Percentiles rank a stretch among this genome's conserved stretches.
Evolutionary conservation across 1,139 yeast species (phyloP).

Genomic region (Yamadazyma taylorii): DNA sequence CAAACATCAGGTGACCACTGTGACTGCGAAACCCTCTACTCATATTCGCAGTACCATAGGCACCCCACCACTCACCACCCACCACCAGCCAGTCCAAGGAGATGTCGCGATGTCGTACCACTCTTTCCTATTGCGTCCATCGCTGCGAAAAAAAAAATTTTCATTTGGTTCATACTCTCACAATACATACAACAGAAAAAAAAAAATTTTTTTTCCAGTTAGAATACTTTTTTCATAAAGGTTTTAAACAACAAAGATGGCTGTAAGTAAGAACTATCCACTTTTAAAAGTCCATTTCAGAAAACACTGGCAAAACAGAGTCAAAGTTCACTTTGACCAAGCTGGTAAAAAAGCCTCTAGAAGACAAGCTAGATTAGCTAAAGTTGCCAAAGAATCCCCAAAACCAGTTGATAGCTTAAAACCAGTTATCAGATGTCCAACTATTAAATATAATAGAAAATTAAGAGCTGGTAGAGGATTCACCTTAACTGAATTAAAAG

Average conservation of each 20-base stretch:
- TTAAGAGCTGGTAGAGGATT: conserved; percentile 99
- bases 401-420: conserved; percentile 95
- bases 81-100: too few species aligned
- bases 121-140: too few species aligned
- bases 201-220: conserved; percentile 3
- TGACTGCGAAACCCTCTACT: too few species aligned
- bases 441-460: conserved; percentile 98
- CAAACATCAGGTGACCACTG: too few species aligned
- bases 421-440: conserved; percentile 98
- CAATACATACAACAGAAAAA: conserved; percentile 1
- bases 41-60: too few species aligned
- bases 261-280: conserved; percentile 97
- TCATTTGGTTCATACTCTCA: not conserved
- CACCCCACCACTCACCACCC: too few species aligned
- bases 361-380: conserved; percentile 90
- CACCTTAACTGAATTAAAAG: conserved; percentile 97
- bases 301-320: conserved; percentile 99
- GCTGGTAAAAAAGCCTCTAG: conserved; percentile 98
- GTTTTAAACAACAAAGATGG: conserved; percentile 44
- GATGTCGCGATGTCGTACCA: too few species aligned
- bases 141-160: not conserved
- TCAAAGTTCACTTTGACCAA: conserved; percentile 98
- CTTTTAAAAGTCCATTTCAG: conserved; percentile 95
- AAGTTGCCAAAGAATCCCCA: conserved; percentile 96
- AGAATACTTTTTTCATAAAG: not conserved